Base-by-base conservation (phyloP, 805 yeast genomes). In the Starmerella geochares region DNA sequence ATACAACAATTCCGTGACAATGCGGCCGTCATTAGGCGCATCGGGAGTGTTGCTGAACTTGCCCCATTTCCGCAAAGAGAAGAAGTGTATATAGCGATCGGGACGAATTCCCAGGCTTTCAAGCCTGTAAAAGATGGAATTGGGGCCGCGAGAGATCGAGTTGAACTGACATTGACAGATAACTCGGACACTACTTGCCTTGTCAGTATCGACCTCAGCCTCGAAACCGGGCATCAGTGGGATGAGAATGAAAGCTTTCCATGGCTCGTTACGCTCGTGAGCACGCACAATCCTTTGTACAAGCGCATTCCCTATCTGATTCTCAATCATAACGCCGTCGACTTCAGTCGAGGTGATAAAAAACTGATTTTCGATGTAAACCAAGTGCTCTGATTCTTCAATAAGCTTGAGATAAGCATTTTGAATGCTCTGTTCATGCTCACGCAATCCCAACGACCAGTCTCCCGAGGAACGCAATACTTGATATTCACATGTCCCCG, bases 181-280 rank as follows among this genome's bases (percentile, higher is more conserved):
- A 23, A 92, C 81, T 61, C 99, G 78, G 4, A 92, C 87, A n/a
- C 95, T 78, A 0, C 95, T 83, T 1, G 96, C 98, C 57, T 87
- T 96, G 14, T 92, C 83, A 54, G 83, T 78, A 62, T 90, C 97
- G 19, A 94, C 94, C 56, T 86, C 84, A 24, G 95, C 80, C 61
- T 83, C 92, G 65, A 94, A 92, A 0, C 98, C 99, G 1, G 99
- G 99, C 92, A 92, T 86, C 57, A 92, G 71, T 2, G 99, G 99
- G 54, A 92, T 86, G 10, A 92, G 74, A 53, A 92, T 82, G 23
- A 86, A 77, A 1, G 97, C 97, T 54, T 80, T 81, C 99, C 99
- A 92, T 10, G 71, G 65, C 48, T 78, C 82, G 4, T 79, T 78
- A 52, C 81, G 83, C 52, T 77, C 75, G 62, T 85, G 83, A 0